These are phyloP conservation scores for Elaeagnus macrophylla DNA, from an alignment of 306 rosid genomes.

Conservation along the genomic window DNA sequence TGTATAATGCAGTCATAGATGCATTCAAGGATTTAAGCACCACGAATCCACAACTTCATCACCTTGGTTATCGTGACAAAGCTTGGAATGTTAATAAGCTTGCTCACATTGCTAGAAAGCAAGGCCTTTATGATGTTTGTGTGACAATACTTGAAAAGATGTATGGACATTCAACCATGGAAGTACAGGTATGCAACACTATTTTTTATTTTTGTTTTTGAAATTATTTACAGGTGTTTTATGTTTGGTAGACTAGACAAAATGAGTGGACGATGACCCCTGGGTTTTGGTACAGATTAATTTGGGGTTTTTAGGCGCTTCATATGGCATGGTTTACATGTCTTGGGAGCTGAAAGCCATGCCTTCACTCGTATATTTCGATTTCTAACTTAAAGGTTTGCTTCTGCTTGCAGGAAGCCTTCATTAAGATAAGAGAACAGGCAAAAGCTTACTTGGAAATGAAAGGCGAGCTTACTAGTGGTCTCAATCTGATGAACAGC, in stretches of 20 bases:
- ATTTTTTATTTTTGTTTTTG: conserved; percentile 16
- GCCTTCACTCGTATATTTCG: neutral
- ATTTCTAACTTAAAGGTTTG: conserved; percentile 16
- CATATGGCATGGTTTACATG: no score
- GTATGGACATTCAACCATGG: conserved; percentile 98
- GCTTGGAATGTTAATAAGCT: conserved; percentile 99
- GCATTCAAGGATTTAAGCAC: conserved; percentile 81
- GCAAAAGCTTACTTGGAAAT: conserved; percentile 86
- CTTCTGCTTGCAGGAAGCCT: conserved; percentile 76
- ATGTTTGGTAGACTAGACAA: no score
- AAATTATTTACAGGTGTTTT: no score
- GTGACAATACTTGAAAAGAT: conserved; percentile 82
- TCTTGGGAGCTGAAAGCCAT: no score
- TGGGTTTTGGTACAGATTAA: no score
- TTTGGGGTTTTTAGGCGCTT: no score
- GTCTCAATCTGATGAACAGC: conserved; percentile 79
- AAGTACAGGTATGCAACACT: conserved; percentile 72
- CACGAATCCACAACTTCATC: conserved; percentile 84
- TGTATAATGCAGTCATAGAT: conserved; percentile 87
- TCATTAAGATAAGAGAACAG: conserved; percentile 93
- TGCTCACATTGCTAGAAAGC: conserved; percentile 89
- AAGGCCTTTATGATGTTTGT: conserved; percentile 91
- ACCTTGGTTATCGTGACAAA: conserved; percentile 98
- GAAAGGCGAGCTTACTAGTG: conserved; percentile 77
- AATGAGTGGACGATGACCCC: no score